Evolutionary conservation across 2,329 filamentous ascomycete species (phyloP).

Genomic region (Ilyonectria mors-panacis): DNA sequence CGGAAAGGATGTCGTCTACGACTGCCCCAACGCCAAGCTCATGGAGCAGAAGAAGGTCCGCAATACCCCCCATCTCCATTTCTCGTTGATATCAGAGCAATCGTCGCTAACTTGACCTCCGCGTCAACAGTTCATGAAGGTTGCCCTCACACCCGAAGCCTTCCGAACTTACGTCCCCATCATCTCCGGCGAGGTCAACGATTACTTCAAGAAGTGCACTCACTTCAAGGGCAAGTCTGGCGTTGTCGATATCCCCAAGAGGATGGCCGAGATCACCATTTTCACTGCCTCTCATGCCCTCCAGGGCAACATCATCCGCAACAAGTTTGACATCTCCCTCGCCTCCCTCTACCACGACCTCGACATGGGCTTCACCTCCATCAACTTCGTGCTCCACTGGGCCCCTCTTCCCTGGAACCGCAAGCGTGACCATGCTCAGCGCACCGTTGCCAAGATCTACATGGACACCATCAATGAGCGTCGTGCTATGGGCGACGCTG

Average conservation of each 20-base stretch:
- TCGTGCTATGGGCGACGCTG: conserved; percentile 65
- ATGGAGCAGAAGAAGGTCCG: conserved; percentile 96
- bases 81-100: background rate
- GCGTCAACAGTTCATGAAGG: conserved; percentile 79
- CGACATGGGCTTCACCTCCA: conserved; percentile 89
- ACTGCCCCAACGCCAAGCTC: conserved; percentile 90
- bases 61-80: background rate
- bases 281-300: conserved; percentile 90
- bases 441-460: conserved; percentile 86
- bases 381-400: conserved; percentile 94
- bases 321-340: conserved; percentile 84
- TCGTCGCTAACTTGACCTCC: conserved; percentile 33
- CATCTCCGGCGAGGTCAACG: conserved; percentile 81
- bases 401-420: conserved; percentile 90
- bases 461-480: conserved; percentile 85
- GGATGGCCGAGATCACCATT: conserved; percentile 89
- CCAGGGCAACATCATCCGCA: conserved; percentile 87
- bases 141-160: conserved; percentile 81
- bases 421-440: conserved; percentile 83
- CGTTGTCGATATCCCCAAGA: conserved; percentile 78
- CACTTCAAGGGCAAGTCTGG: conserved; percentile 79
- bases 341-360: conserved; percentile 89
- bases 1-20: conserved; percentile 89
- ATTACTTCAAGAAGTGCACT: conserved; percentile 78
- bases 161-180: conserved; percentile 84